Evolutionary conservation across 495 filamentous ascomycete genomes (phyloP).

Genomic region (Tuber umbilicatum): DNA sequence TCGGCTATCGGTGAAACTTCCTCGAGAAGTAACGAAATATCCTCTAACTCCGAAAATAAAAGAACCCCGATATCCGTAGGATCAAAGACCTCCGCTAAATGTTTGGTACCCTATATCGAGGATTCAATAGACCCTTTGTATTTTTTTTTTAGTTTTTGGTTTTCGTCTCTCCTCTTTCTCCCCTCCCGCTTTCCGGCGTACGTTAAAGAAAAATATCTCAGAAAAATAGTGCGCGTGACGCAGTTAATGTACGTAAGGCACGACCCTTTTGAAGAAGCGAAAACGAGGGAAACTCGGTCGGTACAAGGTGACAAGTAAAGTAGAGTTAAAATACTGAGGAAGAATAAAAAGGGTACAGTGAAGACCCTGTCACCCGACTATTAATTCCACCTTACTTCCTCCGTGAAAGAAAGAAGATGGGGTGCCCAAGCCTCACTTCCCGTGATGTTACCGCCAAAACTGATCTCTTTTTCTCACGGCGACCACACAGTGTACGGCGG

Average conservation of each 20-base stretch:
- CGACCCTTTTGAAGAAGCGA: constrained; percentile 17
- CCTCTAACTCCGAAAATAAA: not conserved
- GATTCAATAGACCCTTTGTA: not conserved
- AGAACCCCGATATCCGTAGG: not conserved
- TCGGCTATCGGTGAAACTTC: constrained; percentile 1
- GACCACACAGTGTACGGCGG: constrained; percentile 4
- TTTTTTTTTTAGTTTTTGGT: not conserved
- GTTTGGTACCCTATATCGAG: not conserved
- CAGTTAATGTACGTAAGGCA: constrained; percentile 27
- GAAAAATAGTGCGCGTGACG: constrained; percentile 31
- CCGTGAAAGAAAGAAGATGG: constrained; percentile 25
- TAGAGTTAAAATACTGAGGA: constrained; percentile 24
- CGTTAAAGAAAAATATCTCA: constrained; percentile 6
- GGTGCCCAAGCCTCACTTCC: not conserved
- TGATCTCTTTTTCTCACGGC: constrained; percentile 1
- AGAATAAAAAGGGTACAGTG: not conserved
- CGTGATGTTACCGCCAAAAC: not conserved
- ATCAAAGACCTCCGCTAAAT: not conserved
- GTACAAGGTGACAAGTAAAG: not conserved
- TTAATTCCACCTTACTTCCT: constrained; percentile 16
- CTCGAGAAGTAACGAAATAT: not conserved
- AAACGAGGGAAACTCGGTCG: constrained; percentile 23
- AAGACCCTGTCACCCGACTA: constrained; percentile 29
- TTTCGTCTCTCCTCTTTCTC: constrained; percentile 9
- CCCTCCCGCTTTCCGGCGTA: constrained; percentile 12